Evolutionary conservation across 23 red algal species (phyloP).

Genomic region (Porphyridium purpureum): DNA sequence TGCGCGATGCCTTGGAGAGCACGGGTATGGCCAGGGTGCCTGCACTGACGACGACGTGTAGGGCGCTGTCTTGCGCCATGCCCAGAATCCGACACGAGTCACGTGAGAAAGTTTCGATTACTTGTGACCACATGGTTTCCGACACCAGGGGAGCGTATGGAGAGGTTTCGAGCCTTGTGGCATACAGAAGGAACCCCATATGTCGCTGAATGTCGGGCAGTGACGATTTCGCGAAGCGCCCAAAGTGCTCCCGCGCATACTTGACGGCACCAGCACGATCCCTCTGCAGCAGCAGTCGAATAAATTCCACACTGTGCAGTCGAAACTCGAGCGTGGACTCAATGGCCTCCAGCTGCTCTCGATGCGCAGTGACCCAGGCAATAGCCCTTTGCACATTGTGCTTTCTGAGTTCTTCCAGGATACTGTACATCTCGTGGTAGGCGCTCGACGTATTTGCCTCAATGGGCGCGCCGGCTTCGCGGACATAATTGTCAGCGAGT

Average conservation of each 20-base stretch:
- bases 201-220: slow-evolving; percentile 37
- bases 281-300: slow-evolving; percentile 18
- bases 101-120: too few relatives aligned
- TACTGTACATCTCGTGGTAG: slow-evolving; percentile 21
- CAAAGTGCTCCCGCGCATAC: slow-evolving; percentile 31
- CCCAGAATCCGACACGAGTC: too few relatives aligned
- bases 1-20: background rate
- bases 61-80: too few relatives aligned
- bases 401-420: slow-evolving; percentile 15
- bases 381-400: slow-evolving; percentile 17
- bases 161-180: slow-evolving; percentile 15
- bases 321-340: slow-evolving; percentile 31
- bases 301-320: slow-evolving; percentile 33
- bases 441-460: slow-evolving; percentile 13
- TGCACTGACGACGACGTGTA: background rate
- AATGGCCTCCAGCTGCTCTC: slow-evolving; percentile 2
- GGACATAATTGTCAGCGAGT: slow-evolving; percentile 13
- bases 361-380: slow-evolving; percentile 10
- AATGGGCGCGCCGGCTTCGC: slow-evolving; percentile 13
- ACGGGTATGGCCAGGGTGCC: background rate
- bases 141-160: slow-evolving; percentile 50
- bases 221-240: slow-evolving; percentile 25
- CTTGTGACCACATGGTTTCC: too few relatives aligned
- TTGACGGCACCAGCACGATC: slow-evolving; percentile 10
- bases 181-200: slow-evolving; percentile 50